Evolutionary conservation across 2,329 filamentous ascomycete genomes (phyloP).

Genomic region (Penicillium sp.): DNA sequence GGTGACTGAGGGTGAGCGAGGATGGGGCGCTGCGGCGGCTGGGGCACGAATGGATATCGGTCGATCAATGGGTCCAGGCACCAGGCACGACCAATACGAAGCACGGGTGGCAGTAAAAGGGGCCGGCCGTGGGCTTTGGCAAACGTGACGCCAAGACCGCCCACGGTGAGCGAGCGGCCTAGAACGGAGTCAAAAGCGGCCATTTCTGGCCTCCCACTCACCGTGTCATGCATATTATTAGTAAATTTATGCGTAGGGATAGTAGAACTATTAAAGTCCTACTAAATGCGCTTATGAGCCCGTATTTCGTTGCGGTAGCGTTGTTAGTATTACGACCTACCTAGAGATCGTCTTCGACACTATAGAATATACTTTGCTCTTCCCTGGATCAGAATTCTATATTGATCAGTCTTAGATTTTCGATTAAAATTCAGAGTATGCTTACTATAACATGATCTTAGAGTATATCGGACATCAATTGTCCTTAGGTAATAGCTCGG

Average conservation of each 20-base stretch:
- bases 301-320: neutral
- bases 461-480: neutral
- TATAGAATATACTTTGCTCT: neutral
- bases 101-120: conserved; percentile 10
- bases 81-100: conserved; percentile 17
- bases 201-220: conserved; percentile 26
- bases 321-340: neutral
- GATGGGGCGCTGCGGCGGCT: conserved; percentile 16
- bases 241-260: neutral
- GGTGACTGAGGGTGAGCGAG: conserved; percentile 14
- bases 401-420: neutral
- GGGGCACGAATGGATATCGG: conserved; percentile 10
- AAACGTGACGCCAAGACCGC: conserved; percentile 17
- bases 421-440: neutral
- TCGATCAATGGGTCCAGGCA: conserved; percentile 17
- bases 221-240: conserved; percentile 19
- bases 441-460: neutral
- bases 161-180: conserved; percentile 18
- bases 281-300: neutral
- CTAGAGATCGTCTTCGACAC: neutral
- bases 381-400: neutral
- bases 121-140: conserved; percentile 10
- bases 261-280: neutral
- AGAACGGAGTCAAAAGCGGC: conserved; percentile 26
- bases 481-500: neutral